Evolutionary conservation across 2,329 filamentous ascomycete species (phyloP).

Genomic region (Xylaria digitata): DNA sequence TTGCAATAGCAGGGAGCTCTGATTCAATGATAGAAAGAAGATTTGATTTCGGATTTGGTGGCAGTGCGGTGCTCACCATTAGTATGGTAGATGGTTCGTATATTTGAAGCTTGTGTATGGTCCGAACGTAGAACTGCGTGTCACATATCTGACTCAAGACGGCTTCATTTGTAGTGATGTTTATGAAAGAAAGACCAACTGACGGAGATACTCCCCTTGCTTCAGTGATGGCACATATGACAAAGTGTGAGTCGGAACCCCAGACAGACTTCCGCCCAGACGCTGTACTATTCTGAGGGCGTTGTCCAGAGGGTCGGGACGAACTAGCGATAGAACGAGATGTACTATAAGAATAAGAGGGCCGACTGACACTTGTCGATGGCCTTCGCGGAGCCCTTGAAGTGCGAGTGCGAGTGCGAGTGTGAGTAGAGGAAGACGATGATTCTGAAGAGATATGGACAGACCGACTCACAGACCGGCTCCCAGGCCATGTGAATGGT

Average conservation of each 20-base stretch:
- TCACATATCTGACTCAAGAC: constrained; percentile 92
- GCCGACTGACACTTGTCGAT: constrained; percentile 43
- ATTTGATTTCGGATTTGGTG: constrained; percentile 75
- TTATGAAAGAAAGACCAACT: constrained; percentile 87
- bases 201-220: constrained; percentile 87
- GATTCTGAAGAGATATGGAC: constrained; percentile 21
- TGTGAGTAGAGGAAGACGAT: constrained; percentile 39
- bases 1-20: constrained; percentile 70
- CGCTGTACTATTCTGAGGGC: constrained; percentile 52
- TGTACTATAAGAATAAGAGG: constrained; percentile 43
- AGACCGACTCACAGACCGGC: constrained; percentile 20
- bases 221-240: constrained; percentile 90
- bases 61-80: constrained; percentile 76
- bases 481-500: constrained; percentile 3
- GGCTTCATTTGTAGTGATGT: constrained; percentile 84
- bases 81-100: constrained; percentile 84
- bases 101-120: constrained; percentile 85
- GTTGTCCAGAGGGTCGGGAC: constrained; percentile 41
- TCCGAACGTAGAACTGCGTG: constrained; percentile 89
- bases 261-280: constrained; percentile 62
- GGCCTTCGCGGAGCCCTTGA: constrained; percentile 35
- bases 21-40: constrained; percentile 80
- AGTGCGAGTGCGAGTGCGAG: neutral
- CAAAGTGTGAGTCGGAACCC: constrained; percentile 69
- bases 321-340: constrained; percentile 47